These are phyloP conservation scores for Coprinopsis sp. DNA, from an alignment of 768 basidiomycete genomes.

Conservation along the genomic window DNA sequence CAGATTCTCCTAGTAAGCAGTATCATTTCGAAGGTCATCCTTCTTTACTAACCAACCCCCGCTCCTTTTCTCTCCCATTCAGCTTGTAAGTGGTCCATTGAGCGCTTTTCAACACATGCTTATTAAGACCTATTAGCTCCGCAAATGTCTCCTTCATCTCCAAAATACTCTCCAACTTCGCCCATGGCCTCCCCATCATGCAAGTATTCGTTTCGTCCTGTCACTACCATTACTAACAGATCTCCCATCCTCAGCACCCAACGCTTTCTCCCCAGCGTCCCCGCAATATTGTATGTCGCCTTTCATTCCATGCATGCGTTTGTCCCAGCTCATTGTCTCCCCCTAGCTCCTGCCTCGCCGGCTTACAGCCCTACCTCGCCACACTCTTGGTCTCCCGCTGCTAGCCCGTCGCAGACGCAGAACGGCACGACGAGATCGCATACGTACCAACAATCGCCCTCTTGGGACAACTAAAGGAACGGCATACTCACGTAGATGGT, in stretches of 20 bases:
- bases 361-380: slow-evolving; percentile 85
- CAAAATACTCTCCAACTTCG: slow-evolving; percentile 91
- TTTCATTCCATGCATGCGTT: background rate
- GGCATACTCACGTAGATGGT: background rate
- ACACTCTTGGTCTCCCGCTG: slow-evolving; percentile 78
- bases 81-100: slow-evolving; percentile 57
- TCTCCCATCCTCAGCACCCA: no score
- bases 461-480: slow-evolving; percentile 38
- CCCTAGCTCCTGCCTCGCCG: slow-evolving; percentile 73
- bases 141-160: slow-evolving; percentile 84
- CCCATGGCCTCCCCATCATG: slow-evolving; percentile 84
- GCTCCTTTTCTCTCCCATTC: slow-evolving; percentile 3
- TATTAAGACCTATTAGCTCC: slow-evolving; percentile 37
- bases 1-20: slow-evolving; percentile 79
- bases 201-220: no score
- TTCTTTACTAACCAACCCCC: slow-evolving; percentile 1
- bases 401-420: slow-evolving; percentile 52
- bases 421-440: slow-evolving; percentile 39
- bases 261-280: no score
- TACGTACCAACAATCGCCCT: slow-evolving; percentile 46
- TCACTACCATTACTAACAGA: no score
- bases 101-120: background rate
- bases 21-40: slow-evolving; percentile 22
- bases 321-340: background rate
- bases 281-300: slow-evolving; percentile 80